Conservation (phyloP, 2,329 filamentous ascomycete genomes). For the Fusarium compactum region DNA sequence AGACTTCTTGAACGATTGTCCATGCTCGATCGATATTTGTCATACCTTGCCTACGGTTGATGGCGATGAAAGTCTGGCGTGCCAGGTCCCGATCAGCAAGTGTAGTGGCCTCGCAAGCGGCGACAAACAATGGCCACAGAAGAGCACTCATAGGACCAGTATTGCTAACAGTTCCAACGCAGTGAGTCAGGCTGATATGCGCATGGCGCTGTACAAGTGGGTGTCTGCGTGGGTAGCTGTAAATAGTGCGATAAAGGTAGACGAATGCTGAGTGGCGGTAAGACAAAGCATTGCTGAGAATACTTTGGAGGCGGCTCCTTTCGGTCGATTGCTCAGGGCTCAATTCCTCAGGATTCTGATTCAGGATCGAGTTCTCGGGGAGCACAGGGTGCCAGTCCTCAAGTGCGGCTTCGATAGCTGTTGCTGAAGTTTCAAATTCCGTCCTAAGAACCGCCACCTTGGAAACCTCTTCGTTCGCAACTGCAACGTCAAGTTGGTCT, state of each 20-base stretch:
- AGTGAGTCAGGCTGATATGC: slow-evolving; percentile 64
- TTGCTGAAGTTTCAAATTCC: slow-evolving; percentile 64
- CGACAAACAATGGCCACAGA: slow-evolving; percentile 74
- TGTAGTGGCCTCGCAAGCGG: slow-evolving; percentile 68
- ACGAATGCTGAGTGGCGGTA: slow-evolving; percentile 70
- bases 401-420: slow-evolving; percentile 67
- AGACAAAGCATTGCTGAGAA: slow-evolving; percentile 69
- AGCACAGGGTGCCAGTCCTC: slow-evolving; percentile 67
- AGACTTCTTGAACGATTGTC: slow-evolving; percentile 71
- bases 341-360: slow-evolving; percentile 42
- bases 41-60: slow-evolving; percentile 72
- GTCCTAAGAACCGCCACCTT: slow-evolving; percentile 62
- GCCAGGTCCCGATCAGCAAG: slow-evolving; percentile 65
- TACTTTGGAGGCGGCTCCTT: slow-evolving; percentile 62
- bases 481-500: slow-evolving; percentile 61
- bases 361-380: slow-evolving; percentile 53
- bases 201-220: slow-evolving; percentile 66
- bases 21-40: slow-evolving; percentile 72
- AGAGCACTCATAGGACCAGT: slow-evolving; percentile 72
- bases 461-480: slow-evolving; percentile 55
- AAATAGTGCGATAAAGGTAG: slow-evolving; percentile 68
- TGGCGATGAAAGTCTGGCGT: slow-evolving; percentile 62
- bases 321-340: slow-evolving; percentile 49
- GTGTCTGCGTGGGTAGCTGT: slow-evolving; percentile 61
- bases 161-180: slow-evolving; percentile 65